phyloP scores from a whole-genome alignment of 306 rosid genomes.

The Ceratonia siliqua region DNA sequence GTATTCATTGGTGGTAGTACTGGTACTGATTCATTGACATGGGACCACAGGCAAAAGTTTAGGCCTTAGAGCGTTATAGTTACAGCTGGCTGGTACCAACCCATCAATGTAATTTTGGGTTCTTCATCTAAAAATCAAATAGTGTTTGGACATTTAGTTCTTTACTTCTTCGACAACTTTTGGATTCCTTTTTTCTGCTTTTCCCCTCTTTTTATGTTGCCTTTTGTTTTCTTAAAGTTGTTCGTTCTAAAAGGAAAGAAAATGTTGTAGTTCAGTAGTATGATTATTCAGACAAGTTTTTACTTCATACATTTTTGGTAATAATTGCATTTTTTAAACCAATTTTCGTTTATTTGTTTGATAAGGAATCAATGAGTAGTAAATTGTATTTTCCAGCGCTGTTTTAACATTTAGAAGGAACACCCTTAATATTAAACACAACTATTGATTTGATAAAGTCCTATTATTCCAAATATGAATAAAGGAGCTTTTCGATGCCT shows the following conservation, averaged over 20 bases:
- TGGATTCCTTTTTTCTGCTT: conserved; percentile 19
- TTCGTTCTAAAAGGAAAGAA: conserved; percentile 28
- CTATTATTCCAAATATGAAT: background rate
- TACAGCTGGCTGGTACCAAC: background rate
- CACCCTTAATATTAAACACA: background rate
- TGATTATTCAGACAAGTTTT: background rate
- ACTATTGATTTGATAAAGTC: background rate
- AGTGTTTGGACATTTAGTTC: background rate
- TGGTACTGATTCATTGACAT: background rate
- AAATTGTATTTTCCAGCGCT: background rate
- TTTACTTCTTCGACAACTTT: conserved; percentile 35
- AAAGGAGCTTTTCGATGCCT: background rate
- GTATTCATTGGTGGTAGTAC: conserved; percentile 23
- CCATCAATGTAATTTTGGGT: background rate
- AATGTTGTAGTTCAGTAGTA: background rate
- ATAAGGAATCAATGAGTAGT: background rate
- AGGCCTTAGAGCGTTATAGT: background rate
- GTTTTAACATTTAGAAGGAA: background rate
- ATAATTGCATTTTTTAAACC: background rate
- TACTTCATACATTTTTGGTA: background rate
- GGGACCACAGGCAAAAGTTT: conserved; percentile 35
- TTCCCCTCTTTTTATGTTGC: background rate
- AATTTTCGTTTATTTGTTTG: background rate
- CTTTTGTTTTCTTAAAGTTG: conserved; percentile 32
- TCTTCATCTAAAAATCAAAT: background rate